phyloP scores from a whole-genome alignment of 2,329 filamentous ascomycete species.

The Nemania serpens region DNA sequence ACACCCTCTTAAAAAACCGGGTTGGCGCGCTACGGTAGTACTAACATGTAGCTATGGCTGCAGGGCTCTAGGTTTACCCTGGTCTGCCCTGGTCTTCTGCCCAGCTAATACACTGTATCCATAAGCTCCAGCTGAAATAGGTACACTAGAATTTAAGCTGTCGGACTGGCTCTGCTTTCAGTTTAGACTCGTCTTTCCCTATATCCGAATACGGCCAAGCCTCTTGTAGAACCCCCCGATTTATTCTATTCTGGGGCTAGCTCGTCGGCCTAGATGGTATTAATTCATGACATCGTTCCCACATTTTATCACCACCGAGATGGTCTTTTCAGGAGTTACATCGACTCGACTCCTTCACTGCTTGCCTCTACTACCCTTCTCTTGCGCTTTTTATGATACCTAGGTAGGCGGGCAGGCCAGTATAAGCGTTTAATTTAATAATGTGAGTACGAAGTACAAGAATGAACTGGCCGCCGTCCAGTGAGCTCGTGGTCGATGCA shows the following conservation, averaged over 20 bases:
- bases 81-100: neutral
- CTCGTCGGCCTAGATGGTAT: conserved; percentile 1
- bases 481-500: conserved; percentile 11
- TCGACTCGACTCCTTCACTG: conserved; percentile 16
- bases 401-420: neutral
- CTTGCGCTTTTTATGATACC: conserved; percentile 8
- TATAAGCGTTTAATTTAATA: conserved; percentile 13
- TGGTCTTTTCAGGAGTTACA: conserved; percentile 24
- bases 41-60: neutral
- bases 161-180: conserved; percentile 17
- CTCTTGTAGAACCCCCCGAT: conserved; percentile 8
- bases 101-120: conserved; percentile 7
- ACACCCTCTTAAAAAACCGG: too few species aligned
- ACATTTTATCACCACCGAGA: conserved; percentile 20
- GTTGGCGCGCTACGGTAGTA: too few species aligned
- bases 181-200: conserved; percentile 16
- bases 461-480: conserved; percentile 10
- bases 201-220: conserved; percentile 11
- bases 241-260: conserved; percentile 25
- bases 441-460: conserved; percentile 6
- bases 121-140: neutral
- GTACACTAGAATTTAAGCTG: conserved; percentile 4
- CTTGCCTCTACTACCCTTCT: neutral
- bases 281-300: conserved; percentile 13
- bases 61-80: neutral